Conservation (phyloP, 208 protist species). For the Herpetomonas tarakana region DNA sequence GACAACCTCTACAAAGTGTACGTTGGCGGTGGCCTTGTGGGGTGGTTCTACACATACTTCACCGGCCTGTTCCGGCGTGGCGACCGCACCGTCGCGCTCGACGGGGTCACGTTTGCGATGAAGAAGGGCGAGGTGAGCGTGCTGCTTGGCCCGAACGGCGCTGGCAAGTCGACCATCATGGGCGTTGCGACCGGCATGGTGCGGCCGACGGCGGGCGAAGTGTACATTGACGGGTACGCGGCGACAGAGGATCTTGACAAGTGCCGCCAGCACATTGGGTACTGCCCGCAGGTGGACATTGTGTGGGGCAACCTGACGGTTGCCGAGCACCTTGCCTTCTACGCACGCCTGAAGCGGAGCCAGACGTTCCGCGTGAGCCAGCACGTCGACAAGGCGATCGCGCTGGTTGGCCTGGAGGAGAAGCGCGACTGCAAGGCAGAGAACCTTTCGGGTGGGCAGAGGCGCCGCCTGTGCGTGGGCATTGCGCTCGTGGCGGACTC, state of each 20-base stretch:
- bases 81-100: conserved; percentile 52
- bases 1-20: conserved; percentile 58
- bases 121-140: conserved; percentile 65
- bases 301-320: conserved; percentile 90
- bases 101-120: conserved; percentile 68
- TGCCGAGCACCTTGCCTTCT: conserved; percentile 92
- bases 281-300: conserved; percentile 94
- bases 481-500: conserved; percentile 84
- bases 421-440: conserved; percentile 46
- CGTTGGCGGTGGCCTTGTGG: conserved; percentile 51
- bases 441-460: conserved; percentile 76
- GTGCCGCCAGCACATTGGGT: conserved; percentile 84
- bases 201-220: conserved; percentile 49
- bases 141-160: conserved; percentile 85
- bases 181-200: conserved; percentile 75
- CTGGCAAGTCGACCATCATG: conserved; percentile 84
- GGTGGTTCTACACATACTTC: conserved; percentile 65
- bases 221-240: conserved; percentile 59
- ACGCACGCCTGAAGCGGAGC: conserved; percentile 86
- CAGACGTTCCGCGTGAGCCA: conserved; percentile 37
- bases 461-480: conserved; percentile 76
- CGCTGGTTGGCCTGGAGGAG: conserved; percentile 51
- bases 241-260: conserved; percentile 45
- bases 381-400: conserved; percentile 42
- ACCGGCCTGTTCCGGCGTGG: conserved; percentile 47